Evolutionary conservation across 805 yeast species (phyloP), one percentile per base, ranked within the genome.

Genomic region (Pichia gijzeniarum): DNA sequence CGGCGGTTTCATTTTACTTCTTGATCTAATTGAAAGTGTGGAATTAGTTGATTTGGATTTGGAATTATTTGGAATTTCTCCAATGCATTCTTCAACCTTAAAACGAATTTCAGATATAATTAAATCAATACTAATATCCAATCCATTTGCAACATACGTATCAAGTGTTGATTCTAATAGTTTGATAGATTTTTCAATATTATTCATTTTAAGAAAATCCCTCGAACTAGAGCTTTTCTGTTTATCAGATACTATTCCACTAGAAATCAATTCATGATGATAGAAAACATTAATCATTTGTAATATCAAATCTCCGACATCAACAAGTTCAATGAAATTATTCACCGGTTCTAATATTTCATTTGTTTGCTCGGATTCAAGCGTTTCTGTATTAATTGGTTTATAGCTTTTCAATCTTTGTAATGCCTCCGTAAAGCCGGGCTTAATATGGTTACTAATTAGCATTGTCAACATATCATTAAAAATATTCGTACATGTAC

Each of bases 211-310:
- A 44, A 88, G 70, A 56, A 90, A 86, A 50, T 93, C 95, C 47
- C 76, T 73, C 51, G 82, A 30, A 30, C 28, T 10, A 25, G 10
- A 85, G 45, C 80, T 76, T 54, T 82, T 80, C 4, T 55, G 52
- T 22, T 58, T 60, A 16, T 45, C 46, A 13, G 44, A 42, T 22
- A 88, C 78, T 19, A 87, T 72, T 33, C 74, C 70, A 25, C 61
- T 68, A 43, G 69, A 62, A 7, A 79, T 61, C 53, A 91, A 72
- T 60, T 91, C 98, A 60, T 86, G 90, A 54, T 85, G 84, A 65
- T 88, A 91, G 55, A 93, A 93, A 5, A 88, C 86, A 43, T 85
- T 89, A 37, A 90, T 68, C 95, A 91, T 87, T 60, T 91, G 97
- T 56, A 88, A 82, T 19, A 93, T 86, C 47, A 91, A 69, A 62